Evolutionary conservation across 2,329 filamentous ascomycete genomes (phyloP).

Genomic region (Fusarium sp.): DNA sequence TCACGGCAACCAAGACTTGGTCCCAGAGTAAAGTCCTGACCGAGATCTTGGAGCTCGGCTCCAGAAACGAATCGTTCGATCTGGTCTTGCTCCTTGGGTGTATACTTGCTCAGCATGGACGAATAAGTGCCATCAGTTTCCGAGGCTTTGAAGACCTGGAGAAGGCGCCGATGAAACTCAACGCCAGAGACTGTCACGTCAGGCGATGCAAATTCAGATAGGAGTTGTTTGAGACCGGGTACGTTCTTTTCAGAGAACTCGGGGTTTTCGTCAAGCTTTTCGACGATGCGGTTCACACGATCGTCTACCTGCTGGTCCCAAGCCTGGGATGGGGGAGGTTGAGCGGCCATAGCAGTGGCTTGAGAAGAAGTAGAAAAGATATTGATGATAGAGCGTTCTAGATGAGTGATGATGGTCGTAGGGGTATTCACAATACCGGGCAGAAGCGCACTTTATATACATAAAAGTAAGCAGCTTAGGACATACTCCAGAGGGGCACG

Average conservation of each 20-base stretch:
- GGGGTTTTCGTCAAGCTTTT: not conserved
- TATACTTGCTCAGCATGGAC: not conserved
- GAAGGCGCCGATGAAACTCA: slow-evolving; percentile 16
- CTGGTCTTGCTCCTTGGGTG: not conserved
- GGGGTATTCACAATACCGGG: too few species aligned
- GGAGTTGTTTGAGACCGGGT: slow-evolving; percentile 10
- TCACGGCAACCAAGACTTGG: slow-evolving; percentile 10
- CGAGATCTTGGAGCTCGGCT: not conserved
- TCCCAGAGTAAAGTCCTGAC: not conserved
- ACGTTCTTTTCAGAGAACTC: slow-evolving; percentile 5
- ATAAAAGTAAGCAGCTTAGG: too few species aligned
- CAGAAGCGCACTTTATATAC: too few species aligned
- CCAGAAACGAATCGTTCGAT: slow-evolving; percentile 7
- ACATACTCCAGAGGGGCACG: too few species aligned
- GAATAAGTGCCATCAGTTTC: slow-evolving; percentile 5
- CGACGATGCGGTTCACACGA: not conserved
- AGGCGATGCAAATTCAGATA: slow-evolving; percentile 7
- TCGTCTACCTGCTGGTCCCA: slow-evolving; percentile 4
- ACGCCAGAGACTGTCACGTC: not conserved
- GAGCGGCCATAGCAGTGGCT: not conserved
- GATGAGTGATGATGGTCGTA: too few species aligned
- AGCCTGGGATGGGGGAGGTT: not conserved
- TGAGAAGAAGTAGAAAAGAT: not conserved
- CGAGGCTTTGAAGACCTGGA: slow-evolving; percentile 11
- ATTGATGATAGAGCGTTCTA: too few species aligned